A percentile compares a stretch with the other conserved stretches of the same genome.
Conservation (phyloP, 2,329 filamentous ascomycete genomes). For the Aspergillus oerlinghausenensis region DNA sequence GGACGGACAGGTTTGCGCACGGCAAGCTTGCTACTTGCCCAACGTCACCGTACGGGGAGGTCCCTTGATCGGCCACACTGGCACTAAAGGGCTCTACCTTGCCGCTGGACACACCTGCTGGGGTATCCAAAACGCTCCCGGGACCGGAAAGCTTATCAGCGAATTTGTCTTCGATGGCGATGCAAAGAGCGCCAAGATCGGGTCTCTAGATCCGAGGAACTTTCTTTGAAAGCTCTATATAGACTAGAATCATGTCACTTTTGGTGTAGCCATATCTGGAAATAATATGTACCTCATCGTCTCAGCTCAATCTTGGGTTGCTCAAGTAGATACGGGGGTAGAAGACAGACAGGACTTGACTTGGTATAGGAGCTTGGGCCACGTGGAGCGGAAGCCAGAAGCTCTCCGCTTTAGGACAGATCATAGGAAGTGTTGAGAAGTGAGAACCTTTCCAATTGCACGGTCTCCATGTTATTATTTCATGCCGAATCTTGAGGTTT, state of each 20-base stretch:
- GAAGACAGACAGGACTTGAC: not conserved
- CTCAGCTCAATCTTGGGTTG: not conserved
- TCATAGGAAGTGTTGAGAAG: conserved; percentile 10
- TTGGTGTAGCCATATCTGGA: not conserved
- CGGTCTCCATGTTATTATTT: conserved; percentile 11
- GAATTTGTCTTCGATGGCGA: conserved; percentile 72
- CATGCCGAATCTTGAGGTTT: conserved; percentile 11
- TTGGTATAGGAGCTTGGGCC: conserved; percentile 26
- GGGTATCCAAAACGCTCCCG: conserved; percentile 95
- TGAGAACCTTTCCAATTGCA: conserved; percentile 11
- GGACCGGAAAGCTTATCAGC: conserved; percentile 74
- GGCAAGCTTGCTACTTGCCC: conserved; percentile 92
- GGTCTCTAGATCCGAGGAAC: conserved; percentile 62
- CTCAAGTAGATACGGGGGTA: not conserved
- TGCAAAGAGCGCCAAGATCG: conserved; percentile 63
- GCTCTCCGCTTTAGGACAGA: conserved; percentile 19
- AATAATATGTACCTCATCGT: not conserved
- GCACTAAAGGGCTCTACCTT: conserved; percentile 68
- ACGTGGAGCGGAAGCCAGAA: conserved; percentile 25
- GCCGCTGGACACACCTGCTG: conserved; percentile 94
- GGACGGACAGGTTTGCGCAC: conserved; percentile 63
- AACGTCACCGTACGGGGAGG: conserved; percentile 60
- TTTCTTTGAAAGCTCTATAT: conserved; percentile 35
- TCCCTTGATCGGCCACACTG: conserved; percentile 73
- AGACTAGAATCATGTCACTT: not conserved